Conservation (phyloP, 345 rosid genomes). For the Aegle marmelos region DNA sequence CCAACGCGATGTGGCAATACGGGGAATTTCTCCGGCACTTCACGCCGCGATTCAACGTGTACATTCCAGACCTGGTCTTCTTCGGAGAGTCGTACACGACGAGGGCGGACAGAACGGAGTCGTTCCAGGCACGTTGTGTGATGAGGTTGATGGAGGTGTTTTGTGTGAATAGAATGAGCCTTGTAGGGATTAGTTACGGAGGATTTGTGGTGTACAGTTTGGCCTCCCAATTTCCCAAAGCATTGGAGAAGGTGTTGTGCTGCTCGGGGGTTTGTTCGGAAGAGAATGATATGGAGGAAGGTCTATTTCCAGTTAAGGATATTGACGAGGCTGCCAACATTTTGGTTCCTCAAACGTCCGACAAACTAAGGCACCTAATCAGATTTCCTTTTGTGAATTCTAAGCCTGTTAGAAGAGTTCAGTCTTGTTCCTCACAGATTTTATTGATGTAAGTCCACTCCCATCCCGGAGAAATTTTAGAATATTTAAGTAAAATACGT, state of each 20-base stretch:
- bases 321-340: slow-evolving; percentile 64
- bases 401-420: slow-evolving; percentile 39
- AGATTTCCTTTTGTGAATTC: slow-evolving; percentile 48
- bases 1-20: slow-evolving; percentile 87
- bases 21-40: slow-evolving; percentile 53
- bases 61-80: slow-evolving; percentile 72
- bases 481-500: too few species aligned
- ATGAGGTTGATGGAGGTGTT: slow-evolving; percentile 52
- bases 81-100: slow-evolving; percentile 57
- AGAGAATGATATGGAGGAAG: slow-evolving; percentile 64
- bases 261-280: slow-evolving; percentile 76
- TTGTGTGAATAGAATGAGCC: slow-evolving; percentile 40
- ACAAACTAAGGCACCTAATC: slow-evolving; percentile 60
- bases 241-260: slow-evolving; percentile 55
- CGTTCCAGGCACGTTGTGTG: slow-evolving; percentile 63
- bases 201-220: slow-evolving; percentile 78
- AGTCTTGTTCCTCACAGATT: slow-evolving; percentile 58
- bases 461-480: too few species aligned
- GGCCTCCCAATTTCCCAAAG: slow-evolving; percentile 55
- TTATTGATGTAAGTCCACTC: slow-evolving; percentile 42
- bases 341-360: slow-evolving; percentile 66
- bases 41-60: slow-evolving; percentile 58
- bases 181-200: slow-evolving; percentile 79
- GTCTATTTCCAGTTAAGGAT: slow-evolving; percentile 56
- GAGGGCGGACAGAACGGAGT: slow-evolving; percentile 44